Conservation (phyloP, 176 grass and related monocot species). For the Rhynchospora pubera region DNA sequence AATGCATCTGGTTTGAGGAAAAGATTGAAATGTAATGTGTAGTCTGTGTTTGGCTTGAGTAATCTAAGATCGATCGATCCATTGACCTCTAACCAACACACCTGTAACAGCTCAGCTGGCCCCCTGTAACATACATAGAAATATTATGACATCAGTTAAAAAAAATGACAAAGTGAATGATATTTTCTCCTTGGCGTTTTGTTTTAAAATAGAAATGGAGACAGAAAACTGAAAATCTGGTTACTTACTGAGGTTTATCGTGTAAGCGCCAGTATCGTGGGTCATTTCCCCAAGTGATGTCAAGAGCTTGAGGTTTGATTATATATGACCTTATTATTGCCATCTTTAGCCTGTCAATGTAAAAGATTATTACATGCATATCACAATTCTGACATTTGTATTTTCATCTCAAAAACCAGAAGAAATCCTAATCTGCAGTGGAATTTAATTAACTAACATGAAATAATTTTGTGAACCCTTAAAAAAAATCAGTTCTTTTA, state of each 20-base stretch:
- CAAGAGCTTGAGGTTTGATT: constrained; percentile 2
- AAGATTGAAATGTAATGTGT: neutral
- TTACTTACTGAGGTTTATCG: neutral
- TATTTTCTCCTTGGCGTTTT: neutral
- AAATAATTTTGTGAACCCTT: neutral
- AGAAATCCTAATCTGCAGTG: neutral
- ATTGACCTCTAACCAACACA: constrained; percentile 5
- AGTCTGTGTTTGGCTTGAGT: neutral
- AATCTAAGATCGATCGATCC: neutral
- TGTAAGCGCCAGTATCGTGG: neutral
- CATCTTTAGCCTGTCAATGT: neutral
- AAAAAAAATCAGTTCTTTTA: too few relatives aligned
- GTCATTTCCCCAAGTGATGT: neutral
- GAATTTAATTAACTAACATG: neutral
- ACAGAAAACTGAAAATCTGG: neutral
- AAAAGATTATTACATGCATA: neutral
- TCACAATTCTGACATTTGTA: neutral
- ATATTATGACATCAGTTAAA: neutral
- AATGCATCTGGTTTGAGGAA: constrained; percentile 24
- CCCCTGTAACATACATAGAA: neutral
- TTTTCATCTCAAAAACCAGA: neutral
- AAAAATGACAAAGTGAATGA: neutral
- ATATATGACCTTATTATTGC: neutral
- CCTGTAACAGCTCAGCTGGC: neutral
- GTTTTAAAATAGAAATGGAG: neutral